A percentile compares a stretch with the other conserved stretches of the same genome.
Conservation (phyloP, 2,329 filamentous ascomycete species). For the Helicocarpus griseus region DNA sequence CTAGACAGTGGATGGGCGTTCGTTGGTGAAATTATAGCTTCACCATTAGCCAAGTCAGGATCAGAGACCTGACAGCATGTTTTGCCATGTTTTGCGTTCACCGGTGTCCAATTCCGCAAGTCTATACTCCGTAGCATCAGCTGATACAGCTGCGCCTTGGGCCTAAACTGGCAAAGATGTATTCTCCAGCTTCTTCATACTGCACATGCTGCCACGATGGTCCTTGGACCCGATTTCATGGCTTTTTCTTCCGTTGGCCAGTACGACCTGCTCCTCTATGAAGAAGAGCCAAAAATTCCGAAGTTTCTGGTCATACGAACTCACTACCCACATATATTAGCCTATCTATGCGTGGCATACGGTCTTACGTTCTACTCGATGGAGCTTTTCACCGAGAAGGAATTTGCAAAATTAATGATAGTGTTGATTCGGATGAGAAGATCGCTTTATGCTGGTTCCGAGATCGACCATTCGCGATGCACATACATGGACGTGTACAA, state of each 20-base stretch:
- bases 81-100: no score
- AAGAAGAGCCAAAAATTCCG: slow-evolving; percentile 31
- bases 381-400: no score
- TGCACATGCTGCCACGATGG: slow-evolving; percentile 14
- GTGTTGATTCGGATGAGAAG: slow-evolving; percentile 29
- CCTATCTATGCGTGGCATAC: no score
- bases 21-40: slow-evolving; percentile 28
- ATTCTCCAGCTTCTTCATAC: slow-evolving; percentile 26
- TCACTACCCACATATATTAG: no score
- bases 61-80: slow-evolving; percentile 24
- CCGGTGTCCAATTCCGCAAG: no score
- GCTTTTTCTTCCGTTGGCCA: slow-evolving; percentile 28
- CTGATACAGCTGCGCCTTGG: not conserved
- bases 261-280: slow-evolving; percentile 21
- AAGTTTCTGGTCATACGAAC: slow-evolving; percentile 32
- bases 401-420: no score
- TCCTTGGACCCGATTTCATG: slow-evolving; percentile 18
- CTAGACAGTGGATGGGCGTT: slow-evolving; percentile 26
- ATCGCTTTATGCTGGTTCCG: slow-evolving; percentile 22
- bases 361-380: no score
- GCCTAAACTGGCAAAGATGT: slow-evolving; percentile 22
- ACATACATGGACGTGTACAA: no score
- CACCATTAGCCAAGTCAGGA: slow-evolving; percentile 22
- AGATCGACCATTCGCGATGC: slow-evolving; percentile 17
- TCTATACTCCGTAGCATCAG: not conserved